phyloP scores from a whole-genome alignment of 805 yeast genomes.

The Huiozyma naganishii region DNA sequence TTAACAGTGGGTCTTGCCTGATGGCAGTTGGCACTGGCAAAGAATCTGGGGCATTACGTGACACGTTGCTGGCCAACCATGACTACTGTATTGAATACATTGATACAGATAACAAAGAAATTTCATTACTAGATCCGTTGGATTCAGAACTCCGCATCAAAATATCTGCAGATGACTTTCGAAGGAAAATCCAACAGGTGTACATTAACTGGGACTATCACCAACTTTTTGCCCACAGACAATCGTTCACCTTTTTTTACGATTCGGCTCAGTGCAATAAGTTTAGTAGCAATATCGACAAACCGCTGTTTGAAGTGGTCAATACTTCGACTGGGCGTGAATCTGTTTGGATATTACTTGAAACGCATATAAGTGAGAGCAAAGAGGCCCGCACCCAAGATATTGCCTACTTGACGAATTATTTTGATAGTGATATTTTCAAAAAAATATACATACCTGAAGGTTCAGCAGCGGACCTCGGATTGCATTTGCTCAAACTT shows the following conservation, averaged over 20 bases:
- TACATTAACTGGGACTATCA: slow-evolving; percentile 60
- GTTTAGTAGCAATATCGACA: slow-evolving; percentile 15
- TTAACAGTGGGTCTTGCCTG: slow-evolving; percentile 25
- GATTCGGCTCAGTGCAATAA: slow-evolving; percentile 10
- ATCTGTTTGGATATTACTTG: slow-evolving; percentile 40
- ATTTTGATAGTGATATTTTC: slow-evolving; percentile 6
- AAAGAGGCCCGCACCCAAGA: background rate
- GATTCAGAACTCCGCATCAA: slow-evolving; percentile 3
- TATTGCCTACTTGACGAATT: slow-evolving; percentile 13
- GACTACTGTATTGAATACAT: slow-evolving; percentile 56
- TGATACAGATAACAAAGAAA: slow-evolving; percentile 7
- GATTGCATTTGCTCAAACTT: slow-evolving; percentile 29
- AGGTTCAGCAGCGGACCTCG: slow-evolving; percentile 27
- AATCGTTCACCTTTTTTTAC: slow-evolving; percentile 24
- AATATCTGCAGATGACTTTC: slow-evolving; percentile 17
- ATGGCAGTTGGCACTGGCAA: slow-evolving; percentile 54
- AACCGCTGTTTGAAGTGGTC: slow-evolving; percentile 36
- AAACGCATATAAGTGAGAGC: slow-evolving; percentile 32
- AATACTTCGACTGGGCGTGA: slow-evolving; percentile 24
- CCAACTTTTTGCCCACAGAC: slow-evolving; percentile 15
- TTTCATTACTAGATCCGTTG: slow-evolving; percentile 37
- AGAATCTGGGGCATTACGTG: slow-evolving; percentile 22
- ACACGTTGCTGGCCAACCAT: slow-evolving; percentile 43
- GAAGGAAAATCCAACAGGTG: slow-evolving; percentile 35
- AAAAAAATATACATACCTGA: slow-evolving; percentile 9